phyloP scores from a whole-genome alignment of 2,329 filamentous ascomycete genomes.

The Aspergillus quadricinctus region DNA sequence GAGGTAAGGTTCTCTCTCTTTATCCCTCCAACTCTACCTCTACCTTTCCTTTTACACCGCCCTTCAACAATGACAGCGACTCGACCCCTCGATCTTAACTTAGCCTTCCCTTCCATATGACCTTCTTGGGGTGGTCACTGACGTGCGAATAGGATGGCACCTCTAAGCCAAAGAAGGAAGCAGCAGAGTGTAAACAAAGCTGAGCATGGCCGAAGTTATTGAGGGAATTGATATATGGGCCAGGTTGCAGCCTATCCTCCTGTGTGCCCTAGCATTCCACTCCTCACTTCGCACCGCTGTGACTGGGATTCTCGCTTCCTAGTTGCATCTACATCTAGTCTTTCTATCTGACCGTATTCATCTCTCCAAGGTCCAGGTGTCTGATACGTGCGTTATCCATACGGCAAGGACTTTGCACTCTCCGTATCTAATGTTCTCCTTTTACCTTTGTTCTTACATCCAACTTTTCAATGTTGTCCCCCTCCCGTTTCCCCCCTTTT shows the following conservation, averaged over 20 bases:
- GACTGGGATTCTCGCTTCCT: not conserved
- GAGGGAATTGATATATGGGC: not conserved
- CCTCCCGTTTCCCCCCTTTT: slow-evolving; percentile 15
- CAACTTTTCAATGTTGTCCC: not conserved
- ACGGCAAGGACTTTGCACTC: not conserved
- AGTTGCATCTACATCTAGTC: not conserved
- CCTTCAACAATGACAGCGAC: not conserved
- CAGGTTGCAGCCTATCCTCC: not conserved
- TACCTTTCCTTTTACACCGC: not conserved
- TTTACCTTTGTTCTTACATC: slow-evolving; percentile 4
- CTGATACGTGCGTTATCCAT: not conserved
- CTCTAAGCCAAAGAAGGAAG: slow-evolving; percentile 88
- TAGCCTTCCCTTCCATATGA: not conserved
- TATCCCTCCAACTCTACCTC: not conserved
- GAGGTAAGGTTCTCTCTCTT: slow-evolving; percentile 36
- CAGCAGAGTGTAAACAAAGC: slow-evolving; percentile 94
- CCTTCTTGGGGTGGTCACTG: slow-evolving; percentile 14
- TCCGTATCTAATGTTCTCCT: slow-evolving; percentile 7
- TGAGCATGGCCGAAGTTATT: slow-evolving; percentile 46
- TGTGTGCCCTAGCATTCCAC: not conserved
- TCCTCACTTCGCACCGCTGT: not conserved
- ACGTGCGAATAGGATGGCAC: slow-evolving; percentile 65
- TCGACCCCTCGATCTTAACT: not conserved
- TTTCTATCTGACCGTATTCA: not conserved
- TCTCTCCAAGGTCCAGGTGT: not conserved